A percentile compares a stretch with the other conserved stretches of the same genome.
These are phyloP conservation scores for Ogataea henricii DNA, from an alignment of 805 yeast species.

Conservation along the genomic window DNA sequence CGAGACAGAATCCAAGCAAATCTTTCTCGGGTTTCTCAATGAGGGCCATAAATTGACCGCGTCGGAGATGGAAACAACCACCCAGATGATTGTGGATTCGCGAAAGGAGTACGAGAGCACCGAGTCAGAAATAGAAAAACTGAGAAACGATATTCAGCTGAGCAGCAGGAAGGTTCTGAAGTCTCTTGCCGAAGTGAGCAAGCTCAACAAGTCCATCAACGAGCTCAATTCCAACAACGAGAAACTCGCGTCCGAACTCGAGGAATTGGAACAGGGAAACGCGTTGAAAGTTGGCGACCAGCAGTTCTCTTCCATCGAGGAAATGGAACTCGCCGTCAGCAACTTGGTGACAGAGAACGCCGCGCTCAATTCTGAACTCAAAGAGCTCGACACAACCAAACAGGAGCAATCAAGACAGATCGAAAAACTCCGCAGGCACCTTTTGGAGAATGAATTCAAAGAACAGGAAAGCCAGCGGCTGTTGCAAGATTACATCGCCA, in stretches of 20 bases:
- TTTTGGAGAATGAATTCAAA: neutral
- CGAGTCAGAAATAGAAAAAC: slow-evolving; percentile 20
- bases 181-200: slow-evolving; percentile 34
- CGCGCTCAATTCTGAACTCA: slow-evolving; percentile 15
- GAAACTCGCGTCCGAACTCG: slow-evolving; percentile 30
- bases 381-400: slow-evolving; percentile 14
- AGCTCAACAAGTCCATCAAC: slow-evolving; percentile 30
- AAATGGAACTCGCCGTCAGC: slow-evolving; percentile 31
- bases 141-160: slow-evolving; percentile 21
- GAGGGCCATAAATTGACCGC: slow-evolving; percentile 31
- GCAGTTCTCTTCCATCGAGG: slow-evolving; percentile 33
- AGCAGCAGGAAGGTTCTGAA: slow-evolving; percentile 25
- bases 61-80: slow-evolving; percentile 25
- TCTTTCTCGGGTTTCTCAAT: slow-evolving; percentile 56
- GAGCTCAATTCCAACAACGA: slow-evolving; percentile 21
- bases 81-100: slow-evolving; percentile 19
- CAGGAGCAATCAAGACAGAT: slow-evolving; percentile 13
- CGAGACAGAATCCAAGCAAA: slow-evolving; percentile 73
- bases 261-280: slow-evolving; percentile 28
- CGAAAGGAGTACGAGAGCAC: slow-evolving; percentile 15
- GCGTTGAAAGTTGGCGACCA: slow-evolving; percentile 27
- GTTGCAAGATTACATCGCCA: slow-evolving; percentile 10
- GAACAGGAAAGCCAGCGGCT: neutral
- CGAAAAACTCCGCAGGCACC: slow-evolving; percentile 4
- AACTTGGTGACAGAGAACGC: slow-evolving; percentile 26